A percentile compares a stretch with the other conserved stretches of the same genome.
Evolutionary conservation across 1,139 yeast species (phyloP).

Genomic region (Casaregolazyma suthepensis): DNA sequence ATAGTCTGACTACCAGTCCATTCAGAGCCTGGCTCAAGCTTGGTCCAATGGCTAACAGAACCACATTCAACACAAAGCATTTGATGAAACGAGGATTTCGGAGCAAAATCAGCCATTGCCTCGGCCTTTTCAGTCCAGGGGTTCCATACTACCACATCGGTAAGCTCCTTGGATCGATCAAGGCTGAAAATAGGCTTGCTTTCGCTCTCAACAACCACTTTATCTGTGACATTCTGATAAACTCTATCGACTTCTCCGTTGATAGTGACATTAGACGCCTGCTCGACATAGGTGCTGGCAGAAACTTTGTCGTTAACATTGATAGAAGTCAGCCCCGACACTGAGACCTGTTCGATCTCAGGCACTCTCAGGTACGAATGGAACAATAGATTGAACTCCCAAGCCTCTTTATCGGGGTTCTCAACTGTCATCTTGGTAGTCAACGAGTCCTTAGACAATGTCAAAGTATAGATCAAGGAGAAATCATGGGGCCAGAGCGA

Average conservation of each 20-base stretch:
- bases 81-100: conserved; percentile 71
- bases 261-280: conserved; percentile 63
- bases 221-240: conserved; percentile 46
- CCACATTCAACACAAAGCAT: conserved; percentile 98
- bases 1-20: conserved; percentile 12
- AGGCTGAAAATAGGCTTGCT: conserved; percentile 68
- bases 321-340: conserved; percentile 69
- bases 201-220: conserved; percentile 56
- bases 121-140: conserved; percentile 84
- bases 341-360: conserved; percentile 71
- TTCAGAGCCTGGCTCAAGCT: conserved; percentile 52
- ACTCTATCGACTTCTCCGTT: conserved; percentile 79
- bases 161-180: conserved; percentile 53
- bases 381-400: conserved; percentile 91
- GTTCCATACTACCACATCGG: conserved; percentile 95
- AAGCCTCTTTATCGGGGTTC: conserved; percentile 54
- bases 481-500: conserved; percentile 66
- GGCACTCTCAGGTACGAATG: conserved; percentile 80
- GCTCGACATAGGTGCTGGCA: conserved; percentile 50
- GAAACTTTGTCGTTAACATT: conserved; percentile 69
- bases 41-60: conserved; percentile 61
- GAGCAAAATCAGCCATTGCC: conserved; percentile 82
- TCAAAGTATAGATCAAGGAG: conserved; percentile 66
- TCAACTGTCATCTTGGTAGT: conserved; percentile 67
- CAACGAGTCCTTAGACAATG: conserved; percentile 45